Conservation (phyloP, 345 rosid species). For the Geranium brycei region DNA sequence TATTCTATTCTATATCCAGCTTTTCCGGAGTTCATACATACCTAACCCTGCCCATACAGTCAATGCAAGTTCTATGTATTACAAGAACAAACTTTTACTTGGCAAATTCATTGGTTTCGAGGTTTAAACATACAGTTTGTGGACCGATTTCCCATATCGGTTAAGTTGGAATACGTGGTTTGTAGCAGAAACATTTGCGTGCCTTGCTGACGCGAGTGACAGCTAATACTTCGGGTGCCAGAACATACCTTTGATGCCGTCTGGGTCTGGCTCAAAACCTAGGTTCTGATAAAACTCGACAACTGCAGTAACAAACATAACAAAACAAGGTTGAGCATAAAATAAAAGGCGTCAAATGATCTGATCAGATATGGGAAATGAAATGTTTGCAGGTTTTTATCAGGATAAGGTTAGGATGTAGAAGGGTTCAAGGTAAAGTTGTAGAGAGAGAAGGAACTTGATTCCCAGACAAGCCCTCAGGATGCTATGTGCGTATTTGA, state of each 20-base stretch:
- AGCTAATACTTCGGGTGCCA: conserved; percentile 67
- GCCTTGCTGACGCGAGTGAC: background rate
- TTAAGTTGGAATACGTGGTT: conserved; percentile 3
- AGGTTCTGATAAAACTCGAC: conserved; percentile 87
- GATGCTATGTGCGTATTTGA: no score
- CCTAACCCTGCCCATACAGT: no score
- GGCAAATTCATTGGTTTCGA: background rate
- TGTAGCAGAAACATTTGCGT: background rate
- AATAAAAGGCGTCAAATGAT: no score
- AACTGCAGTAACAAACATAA: conserved; percentile 34
- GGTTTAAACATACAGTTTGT: background rate
- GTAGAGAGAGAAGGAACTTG: no score
- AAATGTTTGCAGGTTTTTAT: background rate
- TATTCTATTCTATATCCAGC: no score
- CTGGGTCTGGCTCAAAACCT: conserved; percentile 93
- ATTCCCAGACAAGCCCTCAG: no score
- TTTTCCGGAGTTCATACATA: no score
- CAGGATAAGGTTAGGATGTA: background rate
- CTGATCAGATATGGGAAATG: background rate
- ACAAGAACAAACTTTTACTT: no score
- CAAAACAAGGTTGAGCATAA: background rate
- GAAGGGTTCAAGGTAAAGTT: no score
- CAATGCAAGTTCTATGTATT: no score
- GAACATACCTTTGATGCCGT: conserved; percentile 97
- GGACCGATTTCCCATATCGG: background rate